These are phyloP conservation scores for Terana coerulea DNA, from an alignment of 768 basidiomycete genomes.

Conservation along the genomic window DNA sequence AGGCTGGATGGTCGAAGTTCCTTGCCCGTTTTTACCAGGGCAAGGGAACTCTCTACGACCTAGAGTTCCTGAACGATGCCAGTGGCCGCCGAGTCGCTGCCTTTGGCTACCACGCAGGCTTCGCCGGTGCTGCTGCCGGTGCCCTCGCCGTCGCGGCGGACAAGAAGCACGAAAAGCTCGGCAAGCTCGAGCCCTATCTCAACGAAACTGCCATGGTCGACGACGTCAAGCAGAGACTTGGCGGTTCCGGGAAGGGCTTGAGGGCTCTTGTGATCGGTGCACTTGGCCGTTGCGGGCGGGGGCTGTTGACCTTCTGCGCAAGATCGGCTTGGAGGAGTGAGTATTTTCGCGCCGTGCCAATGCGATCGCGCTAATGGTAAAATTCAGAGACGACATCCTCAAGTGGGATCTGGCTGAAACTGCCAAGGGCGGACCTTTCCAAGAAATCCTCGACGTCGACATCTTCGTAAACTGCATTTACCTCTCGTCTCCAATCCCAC, in stretches of 20 bases:
- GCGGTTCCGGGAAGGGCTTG: slow-evolving; percentile 66
- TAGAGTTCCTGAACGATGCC: slow-evolving; percentile 90
- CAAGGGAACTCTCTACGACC: slow-evolving; percentile 84
- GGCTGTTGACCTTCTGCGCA: slow-evolving; percentile 95
- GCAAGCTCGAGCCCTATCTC: slow-evolving; percentile 70
- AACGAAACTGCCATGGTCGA: slow-evolving; percentile 85
- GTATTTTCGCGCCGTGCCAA: no score
- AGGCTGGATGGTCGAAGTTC: slow-evolving; percentile 87
- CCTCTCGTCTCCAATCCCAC: slow-evolving; percentile 77
- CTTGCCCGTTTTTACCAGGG: slow-evolving; percentile 84
- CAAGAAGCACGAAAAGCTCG: slow-evolving; percentile 55
- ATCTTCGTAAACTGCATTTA: slow-evolving; percentile 99
- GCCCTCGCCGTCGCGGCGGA: slow-evolving; percentile 77
- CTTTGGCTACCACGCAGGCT: slow-evolving; percentile 97
- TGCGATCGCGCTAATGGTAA: slow-evolving; percentile 5
- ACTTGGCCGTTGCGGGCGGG: slow-evolving; percentile 89
- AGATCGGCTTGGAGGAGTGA: slow-evolving; percentile 92
- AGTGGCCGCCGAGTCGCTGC: slow-evolving; percentile 90
- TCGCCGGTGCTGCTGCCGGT: slow-evolving; percentile 94
- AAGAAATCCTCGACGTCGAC: slow-evolving; percentile 93
- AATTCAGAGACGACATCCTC: slow-evolving; percentile 77
- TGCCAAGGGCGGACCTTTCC: slow-evolving; percentile 93
- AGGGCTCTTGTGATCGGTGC: slow-evolving; percentile 95
- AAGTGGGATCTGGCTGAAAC: slow-evolving; percentile 99
- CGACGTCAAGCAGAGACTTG: slow-evolving; percentile 62